Evolutionary conservation across 2,329 filamentous ascomycete genomes (phyloP), one percentile per base, ranked within the genome.

Genomic region (Beauveria brongniartii): DNA sequence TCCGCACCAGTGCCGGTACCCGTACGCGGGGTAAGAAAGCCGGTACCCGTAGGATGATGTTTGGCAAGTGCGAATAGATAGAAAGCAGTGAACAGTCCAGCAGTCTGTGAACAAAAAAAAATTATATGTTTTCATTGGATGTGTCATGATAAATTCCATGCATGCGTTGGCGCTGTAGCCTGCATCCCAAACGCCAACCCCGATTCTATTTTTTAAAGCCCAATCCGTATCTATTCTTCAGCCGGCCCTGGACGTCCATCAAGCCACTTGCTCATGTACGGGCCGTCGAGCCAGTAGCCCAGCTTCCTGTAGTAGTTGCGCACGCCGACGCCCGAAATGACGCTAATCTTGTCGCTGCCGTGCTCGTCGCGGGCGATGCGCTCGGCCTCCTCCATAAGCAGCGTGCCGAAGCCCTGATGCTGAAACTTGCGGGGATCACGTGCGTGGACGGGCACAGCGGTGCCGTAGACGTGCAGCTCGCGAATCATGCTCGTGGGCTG

Each of bases 301-400:
- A 99, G 81, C 73, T 92, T 93, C 65, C 84, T 87, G 72, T 99
- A 99, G 73, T 99, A 99, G 70, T 91, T 95, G 70, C 94, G 82
- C 20, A 97, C 95, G 14, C 94, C 94, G 8, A 99, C 92, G 34
- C 94, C 94, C n/a, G 92, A 96, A 63, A 99, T 99, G 66, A 99
- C 92, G 70, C 91, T 94, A 61, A 99, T 91, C 81, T 99, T 99
- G 63, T 82, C 82, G 68, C 92, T 97, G 6, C 92, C 90, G 70
- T 99, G 94, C 76, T 99, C 94, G 65, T 97, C 89, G 60, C 91
- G 83, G 0, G 95, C 93, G 65, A 99, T 99, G 56, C 92, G 83
- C 77, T 97, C 94, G 0, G 94, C 95, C 76, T 97, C 93, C 71
- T 97, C 93, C 95, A 99, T 99, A 66, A 99, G 72, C 63, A 99